Base-by-base conservation (phyloP, 176 grass and related monocot genomes). In the Themeda triandra region DNA sequence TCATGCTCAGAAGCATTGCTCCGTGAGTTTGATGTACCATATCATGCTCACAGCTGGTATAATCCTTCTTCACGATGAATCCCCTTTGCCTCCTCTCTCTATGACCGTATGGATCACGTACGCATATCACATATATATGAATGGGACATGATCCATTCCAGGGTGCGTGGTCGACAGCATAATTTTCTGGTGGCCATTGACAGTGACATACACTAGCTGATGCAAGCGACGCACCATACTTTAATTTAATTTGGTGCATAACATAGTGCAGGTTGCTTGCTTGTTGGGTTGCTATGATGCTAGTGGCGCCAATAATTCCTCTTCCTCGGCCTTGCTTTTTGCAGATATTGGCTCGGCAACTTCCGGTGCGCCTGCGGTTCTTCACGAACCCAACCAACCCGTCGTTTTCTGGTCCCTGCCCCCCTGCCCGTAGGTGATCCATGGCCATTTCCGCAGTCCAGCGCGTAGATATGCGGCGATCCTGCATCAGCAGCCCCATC, bases 261-360 rank as follows among this genome's bases (percentile, higher is more conserved):
- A 54, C 27, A 32, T 76, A 36, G 19, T 76, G 49, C 29, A 54
- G 19, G 73, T 25, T 72, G 60, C 32, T 25, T 72, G 60, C 32
- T 5, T 19, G 66, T 31, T 15, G 41, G 24, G 42, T 72, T 72
- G 25, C 12, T 71, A 12, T 42, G 39, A 10, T 15, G 1, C 28
- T 54, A 63, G 86, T 88, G 80, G 23, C 6, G 25, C 42, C 74
- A 85, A 90, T 82, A 59, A 35, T 73, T 66, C 78, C 45, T 58
- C 53, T 21, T 10, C 53, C 8, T 58, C 48, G 17, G 48, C 48
- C 15, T 18, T 48, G 45, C 45, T 48, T 51, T 51, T 51, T 51
- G 48, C 48, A 51, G 48, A 48, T 15, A 51, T 51, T 51, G 48
- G 48, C 48, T 17, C 48, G 53, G 53, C 53, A 58, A 58, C 53